A percentile compares a stretch with the other conserved stretches of the same genome.
These are phyloP conservation scores for Cucurbita moschata DNA, from an alignment of 306 rosid species.

Conservation along the genomic window DNA sequence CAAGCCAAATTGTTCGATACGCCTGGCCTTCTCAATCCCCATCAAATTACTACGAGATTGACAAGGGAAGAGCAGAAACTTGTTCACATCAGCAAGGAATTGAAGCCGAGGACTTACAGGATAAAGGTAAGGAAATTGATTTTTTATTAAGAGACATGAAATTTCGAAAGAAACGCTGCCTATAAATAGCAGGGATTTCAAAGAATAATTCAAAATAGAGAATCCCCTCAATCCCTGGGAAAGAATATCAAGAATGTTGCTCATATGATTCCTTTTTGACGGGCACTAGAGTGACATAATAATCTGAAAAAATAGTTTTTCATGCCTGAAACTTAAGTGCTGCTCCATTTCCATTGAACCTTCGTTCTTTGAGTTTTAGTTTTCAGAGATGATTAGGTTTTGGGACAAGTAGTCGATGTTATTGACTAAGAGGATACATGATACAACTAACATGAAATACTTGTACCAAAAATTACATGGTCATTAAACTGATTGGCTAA, in stretches of 20 bases:
- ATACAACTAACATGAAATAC: background rate
- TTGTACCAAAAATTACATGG: background rate
- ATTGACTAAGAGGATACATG: background rate
- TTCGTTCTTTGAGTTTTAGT: background rate
- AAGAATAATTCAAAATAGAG: no score
- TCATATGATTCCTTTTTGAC: background rate
- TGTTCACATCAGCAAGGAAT: slow-evolving; percentile 71
- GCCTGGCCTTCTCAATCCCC: slow-evolving; percentile 83
- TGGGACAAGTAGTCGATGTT: background rate
- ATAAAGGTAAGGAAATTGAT: slow-evolving; percentile 40
- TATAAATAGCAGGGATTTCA: no score
- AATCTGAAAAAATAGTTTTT: background rate
- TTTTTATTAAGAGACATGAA: background rate
- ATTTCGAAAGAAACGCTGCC: no score
- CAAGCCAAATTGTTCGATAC: slow-evolving; percentile 85
- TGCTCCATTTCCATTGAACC: background rate
- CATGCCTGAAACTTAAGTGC: background rate
- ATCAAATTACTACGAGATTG: slow-evolving; percentile 75
- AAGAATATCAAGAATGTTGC: no score
- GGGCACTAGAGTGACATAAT: no score
- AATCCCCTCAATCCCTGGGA: no score
- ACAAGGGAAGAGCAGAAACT: slow-evolving; percentile 76
- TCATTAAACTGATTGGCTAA: background rate
- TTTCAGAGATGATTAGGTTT: background rate
- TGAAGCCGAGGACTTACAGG: slow-evolving; percentile 88